Evolutionary conservation across 2,329 filamentous ascomycete species (phyloP), one percentile per base, ranked within the genome.

Genomic region (Arthrobotrys iridis): DNA sequence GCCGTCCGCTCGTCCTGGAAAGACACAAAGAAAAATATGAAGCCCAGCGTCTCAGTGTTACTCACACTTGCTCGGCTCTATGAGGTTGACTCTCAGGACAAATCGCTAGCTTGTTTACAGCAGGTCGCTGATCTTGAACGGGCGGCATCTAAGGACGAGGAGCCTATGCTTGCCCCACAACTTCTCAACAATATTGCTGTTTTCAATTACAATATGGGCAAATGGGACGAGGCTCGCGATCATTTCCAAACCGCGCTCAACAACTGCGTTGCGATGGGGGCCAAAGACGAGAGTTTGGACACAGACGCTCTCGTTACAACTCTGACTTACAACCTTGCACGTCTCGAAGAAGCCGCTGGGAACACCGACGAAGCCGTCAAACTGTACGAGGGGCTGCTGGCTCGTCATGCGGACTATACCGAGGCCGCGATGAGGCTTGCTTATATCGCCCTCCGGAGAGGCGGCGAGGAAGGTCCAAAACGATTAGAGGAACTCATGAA

Each of bases 121-220:
- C 93, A 97, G 80, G 93, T 98, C 4, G 94, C 98, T 82, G 89
- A 96, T 81, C 87, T 97, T 79, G 93, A 97, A 81, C 82, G 96
- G 18, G 90, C 92, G 43, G 88, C 96, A 43, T 87, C 89, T 0
- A 81, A 83, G 1, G 85, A 88, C 15, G 88, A 92, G 62, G 87
- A 90, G 28, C 50, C 87, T 28, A 83, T 88, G 67, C 85, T 99
- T 0, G 92, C 93, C 0, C 95, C 95, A 2, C 93, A 97, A 80
- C 86, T 98, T 1, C 86, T 99, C 45, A 99, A 98, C 85, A 99
- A 99, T 81, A 96, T 98, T 81, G 95, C 92, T 3, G 97, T 93
- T 82, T 98, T 98, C 83, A 89, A 96, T 78, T 97, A 93, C 78
- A 93, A 97, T 81, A 87, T 89, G 1, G 93, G 96, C 79, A 93